phyloP scores from a whole-genome alignment of 1,284 basidiomycete genomes.

The Ustilago shanxiensis region DNA sequence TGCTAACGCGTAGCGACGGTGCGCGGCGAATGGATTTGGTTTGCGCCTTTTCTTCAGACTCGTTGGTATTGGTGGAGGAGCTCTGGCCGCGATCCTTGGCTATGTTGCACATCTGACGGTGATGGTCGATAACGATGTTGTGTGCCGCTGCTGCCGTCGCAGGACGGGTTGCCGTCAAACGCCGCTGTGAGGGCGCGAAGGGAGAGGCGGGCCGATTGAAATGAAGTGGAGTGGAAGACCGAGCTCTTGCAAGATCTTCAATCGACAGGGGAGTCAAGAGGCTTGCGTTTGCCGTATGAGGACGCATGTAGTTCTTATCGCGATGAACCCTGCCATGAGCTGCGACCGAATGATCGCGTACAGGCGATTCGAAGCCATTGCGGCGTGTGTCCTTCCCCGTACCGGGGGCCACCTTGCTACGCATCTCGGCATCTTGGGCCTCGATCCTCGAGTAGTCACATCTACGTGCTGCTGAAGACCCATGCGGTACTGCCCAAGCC shows the following conservation, averaged over 20 bases:
- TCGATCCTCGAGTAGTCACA: too few species aligned
- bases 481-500: too few species aligned
- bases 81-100: background rate
- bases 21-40: background rate
- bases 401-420: background rate
- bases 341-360: background rate
- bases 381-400: background rate
- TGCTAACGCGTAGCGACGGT: constrained; percentile 8
- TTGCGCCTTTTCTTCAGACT: background rate
- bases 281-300: constrained; percentile 1
- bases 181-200: constrained; percentile 1
- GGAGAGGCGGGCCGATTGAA: constrained; percentile 13
- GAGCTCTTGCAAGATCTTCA: constrained; percentile 11
- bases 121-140: background rate
- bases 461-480: too few species aligned
- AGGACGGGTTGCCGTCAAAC: background rate
- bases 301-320: background rate
- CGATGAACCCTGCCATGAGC: background rate
- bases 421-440: background rate
- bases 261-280: background rate
- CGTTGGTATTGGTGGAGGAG: background rate
- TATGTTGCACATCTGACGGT: background rate
- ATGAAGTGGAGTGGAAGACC: constrained; percentile 16
- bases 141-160: background rate
- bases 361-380: background rate